Conservation (phyloP, 371 early-diverging fungal genomes). For the Gilbertella persicaria region DNA sequence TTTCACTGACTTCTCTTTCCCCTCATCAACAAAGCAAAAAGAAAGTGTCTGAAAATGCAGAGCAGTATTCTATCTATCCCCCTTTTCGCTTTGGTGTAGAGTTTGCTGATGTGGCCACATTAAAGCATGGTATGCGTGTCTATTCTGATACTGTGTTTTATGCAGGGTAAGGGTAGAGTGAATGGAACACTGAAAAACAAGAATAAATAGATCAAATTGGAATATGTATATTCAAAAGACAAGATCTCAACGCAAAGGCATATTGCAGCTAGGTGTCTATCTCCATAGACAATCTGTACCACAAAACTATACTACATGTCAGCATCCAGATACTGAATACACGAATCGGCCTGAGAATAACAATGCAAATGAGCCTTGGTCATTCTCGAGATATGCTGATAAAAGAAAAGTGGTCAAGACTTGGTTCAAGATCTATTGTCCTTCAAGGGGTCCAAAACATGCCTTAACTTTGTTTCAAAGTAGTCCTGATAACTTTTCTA, state of each 20-base stretch:
- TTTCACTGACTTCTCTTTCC: conserved; percentile 23
- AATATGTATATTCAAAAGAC: conserved; percentile 61
- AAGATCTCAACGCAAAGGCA: conserved; percentile 39
- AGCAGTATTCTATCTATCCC: conserved; percentile 45
- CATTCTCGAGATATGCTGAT: conserved; percentile 50
- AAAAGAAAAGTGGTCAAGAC: conserved; percentile 47
- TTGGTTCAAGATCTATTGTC: conserved; percentile 63
- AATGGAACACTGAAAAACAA: background rate
- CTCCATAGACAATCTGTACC: conserved; percentile 57
- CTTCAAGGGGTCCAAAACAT: conserved; percentile 51
- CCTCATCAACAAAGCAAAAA: background rate
- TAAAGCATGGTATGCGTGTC: conserved; percentile 43
- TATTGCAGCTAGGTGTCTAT: conserved; percentile 51
- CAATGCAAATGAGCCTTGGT: conserved; percentile 7
- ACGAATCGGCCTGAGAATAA: conserved; percentile 1
- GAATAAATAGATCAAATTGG: conserved; percentile 53
- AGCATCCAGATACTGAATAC: conserved; percentile 1
- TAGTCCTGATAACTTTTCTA: conserved; percentile 55
- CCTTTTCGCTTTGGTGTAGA: conserved; percentile 64
- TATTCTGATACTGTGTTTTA: conserved; percentile 58
- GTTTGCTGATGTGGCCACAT: conserved; percentile 37
- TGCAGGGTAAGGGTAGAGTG: conserved; percentile 45
- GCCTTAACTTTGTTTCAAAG: conserved; percentile 58
- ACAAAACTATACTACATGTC: conserved; percentile 5
- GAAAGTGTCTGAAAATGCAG: background rate